A percentile compares a stretch with the other conserved stretches of the same genome.
Evolutionary conservation across 495 filamentous ascomycete species (phyloP).

Genomic region (Cercophora scortea): DNA sequence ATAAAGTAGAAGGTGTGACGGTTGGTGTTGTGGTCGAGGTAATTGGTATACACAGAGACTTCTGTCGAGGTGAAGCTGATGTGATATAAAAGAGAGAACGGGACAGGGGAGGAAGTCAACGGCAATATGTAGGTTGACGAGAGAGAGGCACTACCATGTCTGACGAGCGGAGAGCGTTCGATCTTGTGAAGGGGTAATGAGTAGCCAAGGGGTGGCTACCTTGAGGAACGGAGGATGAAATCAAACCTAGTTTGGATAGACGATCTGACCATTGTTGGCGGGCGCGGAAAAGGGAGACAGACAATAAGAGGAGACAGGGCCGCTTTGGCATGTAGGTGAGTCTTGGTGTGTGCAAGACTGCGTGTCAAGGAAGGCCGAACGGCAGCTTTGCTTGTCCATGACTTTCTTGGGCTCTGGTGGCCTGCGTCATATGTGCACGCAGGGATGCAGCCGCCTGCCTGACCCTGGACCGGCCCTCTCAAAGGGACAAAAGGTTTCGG

Average conservation of each 20-base stretch:
- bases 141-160: neutral
- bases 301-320: constrained; percentile 16
- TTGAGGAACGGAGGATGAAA: constrained; percentile 9
- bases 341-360: constrained; percentile 15
- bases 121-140: neutral
- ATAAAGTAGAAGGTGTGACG: constrained; percentile 1
- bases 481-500: neutral
- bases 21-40: neutral
- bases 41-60: neutral
- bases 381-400: constrained; percentile 22
- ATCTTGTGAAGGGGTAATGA: neutral
- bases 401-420: constrained; percentile 15
- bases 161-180: constrained; percentile 3
- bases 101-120: neutral
- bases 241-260: constrained; percentile 21
- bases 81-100: neutral
- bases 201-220: constrained; percentile 5
- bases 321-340: constrained; percentile 23
- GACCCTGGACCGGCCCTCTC: constrained; percentile 6
- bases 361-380: constrained; percentile 23
- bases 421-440: constrained; percentile 27
- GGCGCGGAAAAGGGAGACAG: constrained; percentile 15
- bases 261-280: constrained; percentile 12
- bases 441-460: constrained; percentile 26
- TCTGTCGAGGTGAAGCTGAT: neutral